These are phyloP conservation scores for Lepidium africanum DNA, from an alignment of 345 rosid species.

Conservation along the genomic window DNA sequence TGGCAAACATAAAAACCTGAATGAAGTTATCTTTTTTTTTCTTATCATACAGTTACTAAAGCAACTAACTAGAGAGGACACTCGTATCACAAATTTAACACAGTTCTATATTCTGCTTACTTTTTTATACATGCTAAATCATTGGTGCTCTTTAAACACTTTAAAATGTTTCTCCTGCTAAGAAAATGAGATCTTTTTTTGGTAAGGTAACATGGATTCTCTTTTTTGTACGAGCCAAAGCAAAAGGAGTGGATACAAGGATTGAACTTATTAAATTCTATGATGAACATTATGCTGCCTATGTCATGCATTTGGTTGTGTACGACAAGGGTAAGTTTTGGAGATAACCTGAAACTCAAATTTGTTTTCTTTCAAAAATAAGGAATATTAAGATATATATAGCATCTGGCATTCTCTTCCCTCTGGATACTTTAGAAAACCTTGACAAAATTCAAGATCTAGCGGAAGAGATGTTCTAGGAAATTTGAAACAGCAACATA, in stretches of 20 bases:
- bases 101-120: conserved; percentile 39
- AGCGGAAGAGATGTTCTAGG: conserved; percentile 58
- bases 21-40: background rate
- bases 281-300: conserved; percentile 72
- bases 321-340: conserved; percentile 62
- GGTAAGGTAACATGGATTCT: conserved; percentile 71
- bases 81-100: conserved; percentile 72
- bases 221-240: conserved; percentile 60
- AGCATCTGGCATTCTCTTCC: background rate
- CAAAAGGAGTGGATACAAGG: conserved; percentile 68
- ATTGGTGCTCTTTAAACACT: background rate
- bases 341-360: background rate
- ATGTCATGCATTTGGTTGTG: conserved; percentile 75
- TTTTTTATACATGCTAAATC: background rate
- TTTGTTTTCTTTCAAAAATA: background rate
- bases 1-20: background rate
- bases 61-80: conserved; percentile 58
- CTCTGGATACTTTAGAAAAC: conserved; percentile 44
- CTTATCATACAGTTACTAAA: conserved; percentile 49
- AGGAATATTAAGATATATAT: background rate
- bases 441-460: conserved; percentile 54
- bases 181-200: background rate
- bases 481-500: conserved; percentile 47
- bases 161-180: background rate
- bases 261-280: conserved; percentile 67